Evolutionary conservation across 129 eudicot species (phyloP), one percentile per base, ranked within the genome.

Genomic region (Escallonia rubra): DNA sequence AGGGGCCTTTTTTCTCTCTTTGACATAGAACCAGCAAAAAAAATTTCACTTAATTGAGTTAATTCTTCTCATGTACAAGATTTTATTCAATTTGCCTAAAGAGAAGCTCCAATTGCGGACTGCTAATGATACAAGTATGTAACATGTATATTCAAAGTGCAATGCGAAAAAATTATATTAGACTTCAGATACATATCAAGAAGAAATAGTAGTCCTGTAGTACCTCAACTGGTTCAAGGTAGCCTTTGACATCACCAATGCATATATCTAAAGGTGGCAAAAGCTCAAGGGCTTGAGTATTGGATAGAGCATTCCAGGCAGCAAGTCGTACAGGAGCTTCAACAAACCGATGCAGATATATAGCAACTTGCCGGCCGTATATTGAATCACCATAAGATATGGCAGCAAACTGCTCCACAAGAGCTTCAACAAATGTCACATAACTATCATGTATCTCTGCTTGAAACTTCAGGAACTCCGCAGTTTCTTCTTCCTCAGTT

Each of bases 191-290:
- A 23, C 34, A 23, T 23, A 23, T 23, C 42, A 46, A 42, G 56
- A 60, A 38, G 46, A 53, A 46, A 41, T 41, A 40, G 39, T n/a
- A 46, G 12, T 23, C 7, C 5, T 7, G 15, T 7, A 60, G 38
- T 81, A 93, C 99, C 96, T 93, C 96, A 42, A 77, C 61, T 40
- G 99, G 99, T 82, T 84, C 88, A 34, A 93, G 96, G 73, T 86
- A 93, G 40, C 99, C 95, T 79, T 86, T 85, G 64, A 68, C 85
- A 54, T 69, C 72, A 6, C 70, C 81, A 58, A 89, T 41, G 63
- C 95, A 93, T 66, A 84, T 80, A 12, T 78, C 83, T 70, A 89
- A 65, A 64, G 88, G 88, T 40, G 99, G 99, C 74, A 93, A 80
- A 77, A 93, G 99, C 67, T 93, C 96, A 59, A 93, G 96, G 49